phyloP scores from a whole-genome alignment of 345 rosid species.

The Linum usitatissimum region DNA sequence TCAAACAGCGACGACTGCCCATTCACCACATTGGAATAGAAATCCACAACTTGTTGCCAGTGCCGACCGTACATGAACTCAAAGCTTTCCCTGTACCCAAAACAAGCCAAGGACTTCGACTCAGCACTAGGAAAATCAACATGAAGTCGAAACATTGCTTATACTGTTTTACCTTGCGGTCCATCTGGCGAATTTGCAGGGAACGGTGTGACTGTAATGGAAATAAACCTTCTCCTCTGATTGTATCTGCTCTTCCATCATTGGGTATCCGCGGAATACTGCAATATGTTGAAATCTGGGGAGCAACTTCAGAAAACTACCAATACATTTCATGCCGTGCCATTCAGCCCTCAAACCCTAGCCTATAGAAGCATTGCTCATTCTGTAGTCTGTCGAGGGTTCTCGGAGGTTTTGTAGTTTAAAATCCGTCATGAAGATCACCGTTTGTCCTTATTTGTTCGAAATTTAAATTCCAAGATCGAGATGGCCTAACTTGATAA shows the following conservation, averaged over 20 bases:
- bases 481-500: too few relatives aligned
- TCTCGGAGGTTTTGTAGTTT: too few relatives aligned
- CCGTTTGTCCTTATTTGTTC: too few relatives aligned
- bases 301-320: neutral
- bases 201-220: conserved; percentile 68
- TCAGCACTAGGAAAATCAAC: neutral
- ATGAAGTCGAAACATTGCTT: neutral
- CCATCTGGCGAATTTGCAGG: conserved; percentile 65
- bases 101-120: neutral
- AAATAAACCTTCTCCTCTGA: conserved; percentile 25
- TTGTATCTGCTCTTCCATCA: neutral
- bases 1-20: conserved; percentile 29
- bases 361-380: too few relatives aligned
- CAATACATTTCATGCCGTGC: neutral
- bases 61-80: conserved; percentile 61
- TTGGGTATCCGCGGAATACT: neutral
- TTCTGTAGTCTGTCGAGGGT: too few relatives aligned
- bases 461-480: too few relatives aligned
- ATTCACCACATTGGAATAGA: conserved; percentile 46
- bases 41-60: conserved; percentile 59
- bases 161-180: conserved; percentile 40
- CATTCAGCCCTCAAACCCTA: neutral
- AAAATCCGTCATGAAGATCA: too few relatives aligned
- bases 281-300: neutral
- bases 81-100: conserved; percentile 44